Base-by-base conservation (phyloP, 805 yeast genomes). In the Tetrapisispora iriomotensis region DNA sequence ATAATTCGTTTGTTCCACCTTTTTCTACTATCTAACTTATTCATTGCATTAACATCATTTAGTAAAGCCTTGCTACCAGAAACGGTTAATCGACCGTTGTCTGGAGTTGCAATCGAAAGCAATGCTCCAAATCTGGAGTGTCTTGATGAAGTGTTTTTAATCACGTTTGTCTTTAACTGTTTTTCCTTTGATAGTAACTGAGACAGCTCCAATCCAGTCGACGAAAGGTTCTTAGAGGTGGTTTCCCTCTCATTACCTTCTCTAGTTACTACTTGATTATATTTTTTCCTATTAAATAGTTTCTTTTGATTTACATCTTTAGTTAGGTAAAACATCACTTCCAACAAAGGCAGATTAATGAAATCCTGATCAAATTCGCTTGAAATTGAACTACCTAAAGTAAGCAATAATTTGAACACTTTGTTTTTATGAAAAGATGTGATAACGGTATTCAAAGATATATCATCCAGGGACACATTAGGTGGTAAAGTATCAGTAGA, bases 101-200 rank as follows among this genome's bases (percentile, higher is more conserved):
- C 77, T 19, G 71, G 69, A 15, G 80, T 74, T 43, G 79, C 77
- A 23, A 90, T 67, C 2, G 94, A 79, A 9, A 87, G 60, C 45
- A 88, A 64, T 0, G 96, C 79, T 1, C 98, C 98, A 64, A 90
- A 90, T 38, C 95, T 70, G 2, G 92, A 88, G 55, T 90, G 98
- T 34, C 98, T 71, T 1, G 85, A 70, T 1, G 83, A 72, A 1
- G 77, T 65, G 38, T 67, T 61, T 56, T 70, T 72, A 22, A 67
- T 65, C 36, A 76, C 68, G 25, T 58, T 53, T 29, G 62, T 65
- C 42, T 73, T 75, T 43, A 79, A 55, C 24, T 68, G 67, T 17
- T 70, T 66, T 52, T 90, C 96, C 39, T 70, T 70, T 2, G 66
- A 63, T n/a, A 86, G 63, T 7, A 84, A 55, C 17, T 69, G 72